phyloP scores from a whole-genome alignment of 805 yeast genomes.

The Metschnikowia aberdeeniae region DNA sequence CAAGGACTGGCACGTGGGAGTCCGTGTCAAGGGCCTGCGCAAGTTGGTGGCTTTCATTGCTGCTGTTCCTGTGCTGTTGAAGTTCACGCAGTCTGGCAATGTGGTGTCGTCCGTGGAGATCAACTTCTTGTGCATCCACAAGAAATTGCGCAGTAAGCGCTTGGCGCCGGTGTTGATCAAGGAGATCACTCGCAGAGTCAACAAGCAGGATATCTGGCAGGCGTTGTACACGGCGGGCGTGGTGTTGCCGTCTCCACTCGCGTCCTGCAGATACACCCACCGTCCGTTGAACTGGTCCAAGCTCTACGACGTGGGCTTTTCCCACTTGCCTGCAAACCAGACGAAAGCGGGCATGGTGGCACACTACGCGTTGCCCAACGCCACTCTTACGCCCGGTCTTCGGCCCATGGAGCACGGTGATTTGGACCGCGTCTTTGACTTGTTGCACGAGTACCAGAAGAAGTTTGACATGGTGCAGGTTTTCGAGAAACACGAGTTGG shows the following conservation, averaged over 20 bases:
- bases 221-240: slow-evolving; percentile 94
- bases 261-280: slow-evolving; percentile 86
- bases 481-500: slow-evolving; percentile 63
- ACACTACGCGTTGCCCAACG: slow-evolving; percentile 51
- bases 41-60: slow-evolving; percentile 89
- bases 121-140: slow-evolving; percentile 91
- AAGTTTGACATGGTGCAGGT: slow-evolving; percentile 71
- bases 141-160: slow-evolving; percentile 88
- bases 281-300: slow-evolving; percentile 92
- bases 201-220: slow-evolving; percentile 83
- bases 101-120: slow-evolving; percentile 72
- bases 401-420: slow-evolving; percentile 58
- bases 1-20: slow-evolving; percentile 89
- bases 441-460: slow-evolving; percentile 60
- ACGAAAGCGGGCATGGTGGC: slow-evolving; percentile 68
- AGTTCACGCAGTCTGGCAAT: slow-evolving; percentile 48
- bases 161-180: slow-evolving; percentile 90
- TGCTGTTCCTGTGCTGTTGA: slow-evolving; percentile 75
- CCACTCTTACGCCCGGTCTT: slow-evolving; percentile 49
- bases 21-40: slow-evolving; percentile 70
- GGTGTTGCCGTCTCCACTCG: slow-evolving; percentile 86
- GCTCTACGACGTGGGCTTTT: slow-evolving; percentile 84
- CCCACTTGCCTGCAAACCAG: slow-evolving; percentile 67
- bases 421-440: slow-evolving; percentile 54
- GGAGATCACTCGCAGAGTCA: slow-evolving; percentile 91